Evolutionary conservation across 768 basidiomycete genomes (phyloP), one percentile per base, ranked within the genome.

Genomic region (Tremella fuciformis): DNA sequence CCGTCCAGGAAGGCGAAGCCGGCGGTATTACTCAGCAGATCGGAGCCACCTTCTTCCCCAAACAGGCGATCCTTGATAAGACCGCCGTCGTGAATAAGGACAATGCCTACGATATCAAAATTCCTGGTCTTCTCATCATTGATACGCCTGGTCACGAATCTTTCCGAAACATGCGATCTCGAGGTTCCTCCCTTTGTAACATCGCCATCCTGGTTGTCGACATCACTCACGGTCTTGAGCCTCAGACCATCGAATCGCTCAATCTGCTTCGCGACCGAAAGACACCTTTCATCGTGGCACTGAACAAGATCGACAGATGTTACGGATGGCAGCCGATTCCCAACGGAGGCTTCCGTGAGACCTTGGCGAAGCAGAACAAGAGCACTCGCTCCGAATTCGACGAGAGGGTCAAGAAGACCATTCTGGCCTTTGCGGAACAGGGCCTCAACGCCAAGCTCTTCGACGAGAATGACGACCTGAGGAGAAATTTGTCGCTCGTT

Each of bases 1-100:
- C 97, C 66, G 96, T 99, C 19, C 93, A 97, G 78, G 96, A 97
- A 75, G 96, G 96, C 55, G 96, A 99, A 83, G 96, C 96, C 2
- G 96, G 96, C 65, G 96, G 96, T 80, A 99, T 99, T 77, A 99
- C 96, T 0, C 96, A 98, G 78, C 96, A 99, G 77, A 99, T 99
- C 65, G 96, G 96, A 82, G 96, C 96, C 19, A 98, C 96, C 0
- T 99, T 93, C 81, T 98, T 99, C 85, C 96, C 96, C 37, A 87
- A 88, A 29, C 88, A 91, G 4, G 93, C 94, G 7, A 96, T 99
- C 78, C 85, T 86, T 79, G 84, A 83, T 40, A 98, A 98, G 82
- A 98, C 96, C 6, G 81, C 81, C 13, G 92, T 97, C n/a, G 79
- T 98, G 80, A 94, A 97, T 79, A 87, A 83, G 78, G 90, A 86